Evolutionary conservation across 352 stramenopile species (phyloP).

Genomic region (Pythium sukuiense): DNA sequence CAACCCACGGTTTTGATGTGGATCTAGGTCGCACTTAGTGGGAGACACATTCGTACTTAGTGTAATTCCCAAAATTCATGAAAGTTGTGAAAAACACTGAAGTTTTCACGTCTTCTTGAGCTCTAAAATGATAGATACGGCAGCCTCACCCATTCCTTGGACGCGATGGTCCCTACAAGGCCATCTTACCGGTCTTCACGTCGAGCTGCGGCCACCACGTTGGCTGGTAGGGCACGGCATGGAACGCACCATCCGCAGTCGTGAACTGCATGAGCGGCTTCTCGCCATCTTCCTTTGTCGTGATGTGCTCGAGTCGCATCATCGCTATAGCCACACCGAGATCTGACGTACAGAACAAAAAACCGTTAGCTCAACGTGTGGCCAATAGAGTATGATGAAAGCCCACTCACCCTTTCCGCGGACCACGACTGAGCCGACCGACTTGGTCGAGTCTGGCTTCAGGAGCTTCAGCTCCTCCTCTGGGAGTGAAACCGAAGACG

Average conservation of each 20-base stretch:
- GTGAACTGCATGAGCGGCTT: constrained; percentile 55
- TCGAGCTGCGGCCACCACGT: constrained; percentile 78
- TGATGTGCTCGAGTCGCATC: constrained; percentile 73
- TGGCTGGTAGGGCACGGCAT: constrained; percentile 70
- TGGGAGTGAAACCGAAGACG: constrained; percentile 16
- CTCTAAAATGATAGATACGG: neutral
- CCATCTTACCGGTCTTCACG: constrained; percentile 71
- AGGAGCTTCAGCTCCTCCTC: constrained; percentile 54
- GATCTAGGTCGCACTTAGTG: constrained; percentile 18
- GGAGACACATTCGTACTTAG: constrained; percentile 15
- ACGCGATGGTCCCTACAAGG: constrained; percentile 33
- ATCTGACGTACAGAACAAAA: constrained; percentile 18
- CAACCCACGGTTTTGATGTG: constrained; percentile 14
- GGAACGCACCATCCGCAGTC: constrained; percentile 64
- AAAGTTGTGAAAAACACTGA: neutral
- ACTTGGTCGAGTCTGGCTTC: constrained; percentile 52
- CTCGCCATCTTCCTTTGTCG: constrained; percentile 44
- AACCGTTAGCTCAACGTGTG: neutral
- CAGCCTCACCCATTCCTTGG: neutral
- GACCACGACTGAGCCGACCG: constrained; percentile 54
- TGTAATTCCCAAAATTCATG: constrained; percentile 2
- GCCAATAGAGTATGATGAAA: neutral
- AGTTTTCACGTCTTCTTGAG: neutral
- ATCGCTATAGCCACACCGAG: constrained; percentile 64
- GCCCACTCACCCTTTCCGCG: constrained; percentile 35